Evolutionary conservation across 2,329 filamentous ascomycete species (phyloP), one percentile per base, ranked within the genome.

Genomic region (Aspergillus novoparasiticus): DNA sequence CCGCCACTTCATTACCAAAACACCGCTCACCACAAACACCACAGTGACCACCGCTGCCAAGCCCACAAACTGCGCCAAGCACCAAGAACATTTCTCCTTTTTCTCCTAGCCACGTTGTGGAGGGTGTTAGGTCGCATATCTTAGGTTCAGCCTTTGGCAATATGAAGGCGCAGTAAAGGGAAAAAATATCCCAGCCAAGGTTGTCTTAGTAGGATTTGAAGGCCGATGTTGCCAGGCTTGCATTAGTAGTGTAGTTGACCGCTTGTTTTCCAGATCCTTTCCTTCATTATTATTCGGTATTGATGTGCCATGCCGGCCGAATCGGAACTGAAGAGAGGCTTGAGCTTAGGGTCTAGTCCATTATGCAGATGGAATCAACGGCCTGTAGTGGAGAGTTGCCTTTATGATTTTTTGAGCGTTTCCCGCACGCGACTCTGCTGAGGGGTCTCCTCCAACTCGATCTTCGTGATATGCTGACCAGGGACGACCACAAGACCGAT

Each of bases 401-500:
- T 55, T 46, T 63, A 66, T 48, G 63, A 62, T 59, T 65, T 69
- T 58, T 59, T 57, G n/a, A 71, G 54, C 21, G 59, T 45, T 36
- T 69, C 65, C 34, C 67, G 69, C 58, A 68, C 60, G n/a, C 62
- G 69, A 60, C 57, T 63, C 53, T 66, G 69, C 56, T 69, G 67
- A 59, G 70, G 67, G 58, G 71, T 73, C 67, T 94, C 90, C 75
- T 98, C 93, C 54, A 95, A 83, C 77, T 97, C 94, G 71, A 99
- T 93, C 81, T 90, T 94, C 63, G 85, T 88, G 69, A 99, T 92
- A 75, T 96, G 88, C 69, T 90, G 83, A 0, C 94, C 94, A 0
- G 95, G 95, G 4, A 99, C 87, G 28, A 97, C 94, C 3, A 99
- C 89, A 30, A 98, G 80, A 0, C 95, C 95, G 26, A 99, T 86